Conservation (phyloP, 2,329 filamentous ascomycete genomes). For the Pseudogymnoascus sp. region DNA sequence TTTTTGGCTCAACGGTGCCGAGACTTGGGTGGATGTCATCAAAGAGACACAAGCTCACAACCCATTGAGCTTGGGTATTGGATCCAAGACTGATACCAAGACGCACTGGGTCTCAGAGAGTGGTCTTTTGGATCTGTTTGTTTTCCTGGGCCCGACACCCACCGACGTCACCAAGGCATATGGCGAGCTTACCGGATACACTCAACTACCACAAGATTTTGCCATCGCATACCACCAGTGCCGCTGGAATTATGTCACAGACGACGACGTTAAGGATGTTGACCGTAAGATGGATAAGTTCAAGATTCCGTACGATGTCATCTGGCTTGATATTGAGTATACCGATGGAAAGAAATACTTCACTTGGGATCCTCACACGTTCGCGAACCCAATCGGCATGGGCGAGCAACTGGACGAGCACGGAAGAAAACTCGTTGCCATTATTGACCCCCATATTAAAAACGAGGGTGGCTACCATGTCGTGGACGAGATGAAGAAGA, state of each 20-base stretch:
- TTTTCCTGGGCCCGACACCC: conserved; percentile 85
- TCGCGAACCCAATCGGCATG: conserved; percentile 80
- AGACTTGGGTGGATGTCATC: conserved; percentile 94
- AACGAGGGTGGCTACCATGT: conserved; percentile 72
- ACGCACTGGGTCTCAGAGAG: conserved; percentile 97
- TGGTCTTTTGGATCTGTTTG: conserved; percentile 83
- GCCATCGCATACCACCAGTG: conserved; percentile 93
- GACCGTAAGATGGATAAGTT: conserved; percentile 93
- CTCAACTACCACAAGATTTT: conserved; percentile 85
- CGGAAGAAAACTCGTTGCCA: conserved; percentile 82
- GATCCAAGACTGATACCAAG: conserved; percentile 64
- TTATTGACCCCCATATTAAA: conserved; percentile 98
- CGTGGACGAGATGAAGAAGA: conserved; percentile 71
- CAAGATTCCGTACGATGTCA: conserved; percentile 95
- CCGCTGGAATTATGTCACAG: conserved; percentile 97
- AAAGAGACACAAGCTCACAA: conserved; percentile 70
- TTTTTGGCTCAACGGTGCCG: conserved; percentile 94
- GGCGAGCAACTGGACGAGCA: conserved; percentile 76
- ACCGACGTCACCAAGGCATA: conserved; percentile 75
- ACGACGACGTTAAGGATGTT: conserved; percentile 94
- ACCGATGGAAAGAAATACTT: conserved; percentile 97
- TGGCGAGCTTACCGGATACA: conserved; percentile 83
- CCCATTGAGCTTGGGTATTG: conserved; percentile 64
- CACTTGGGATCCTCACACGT: conserved; percentile 87
- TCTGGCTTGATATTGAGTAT: conserved; percentile 98